Conservation (phyloP, 176 grass and related monocot genomes). For the Raddia guianensis region DNA sequence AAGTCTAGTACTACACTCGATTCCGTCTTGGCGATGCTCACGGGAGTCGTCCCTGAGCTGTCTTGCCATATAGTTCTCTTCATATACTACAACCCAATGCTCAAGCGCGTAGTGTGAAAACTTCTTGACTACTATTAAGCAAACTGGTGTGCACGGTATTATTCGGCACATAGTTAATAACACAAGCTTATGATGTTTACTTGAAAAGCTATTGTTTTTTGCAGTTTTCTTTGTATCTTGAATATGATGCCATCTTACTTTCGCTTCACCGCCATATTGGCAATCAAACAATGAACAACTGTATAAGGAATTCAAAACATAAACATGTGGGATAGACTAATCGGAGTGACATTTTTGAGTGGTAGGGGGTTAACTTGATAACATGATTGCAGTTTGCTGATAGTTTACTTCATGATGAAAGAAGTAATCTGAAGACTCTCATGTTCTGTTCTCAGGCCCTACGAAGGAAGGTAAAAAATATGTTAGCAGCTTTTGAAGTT, state of each 20-base stretch:
- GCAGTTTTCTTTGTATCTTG: no score
- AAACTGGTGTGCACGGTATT: conserved; percentile 69
- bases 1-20: conserved; percentile 35
- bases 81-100: conserved; percentile 91
- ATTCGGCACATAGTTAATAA: background rate
- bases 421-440: no score
- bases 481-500: no score
- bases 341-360: background rate
- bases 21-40: conserved; percentile 79
- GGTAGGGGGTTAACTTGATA: no score
- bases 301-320: background rate
- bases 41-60: conserved; percentile 60
- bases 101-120: conserved; percentile 65
- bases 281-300: no score
- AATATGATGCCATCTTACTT: no score
- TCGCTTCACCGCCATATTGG: no score
- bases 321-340: background rate
- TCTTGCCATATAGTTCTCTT: conserved; percentile 91
- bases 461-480: no score
- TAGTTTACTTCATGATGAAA: no score
- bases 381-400: no score
- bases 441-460: no score
- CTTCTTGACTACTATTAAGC: conserved; percentile 70
- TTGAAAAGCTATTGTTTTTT: no score
- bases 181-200: background rate